These are phyloP conservation scores for Chalara sp. DNA, from an alignment of 2,329 filamentous ascomycete species.

Conservation along the genomic window DNA sequence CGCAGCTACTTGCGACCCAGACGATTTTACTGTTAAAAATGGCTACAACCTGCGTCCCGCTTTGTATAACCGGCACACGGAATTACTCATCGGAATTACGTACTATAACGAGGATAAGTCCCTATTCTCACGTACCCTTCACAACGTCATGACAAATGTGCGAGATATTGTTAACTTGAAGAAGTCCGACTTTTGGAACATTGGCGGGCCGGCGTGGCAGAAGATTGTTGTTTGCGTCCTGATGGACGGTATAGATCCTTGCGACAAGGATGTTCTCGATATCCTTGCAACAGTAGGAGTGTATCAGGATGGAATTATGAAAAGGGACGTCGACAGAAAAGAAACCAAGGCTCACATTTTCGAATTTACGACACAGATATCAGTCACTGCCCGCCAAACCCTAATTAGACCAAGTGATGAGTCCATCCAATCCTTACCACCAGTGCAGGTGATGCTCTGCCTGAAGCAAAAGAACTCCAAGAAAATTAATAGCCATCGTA, in stretches of 20 bases:
- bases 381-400: neutral
- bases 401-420: neutral
- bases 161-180: conserved; percentile 62
- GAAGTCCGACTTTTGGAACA: conserved; percentile 48
- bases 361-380: conserved; percentile 62
- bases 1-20: conserved; percentile 64
- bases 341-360: conserved; percentile 68
- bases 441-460: conserved; percentile 19
- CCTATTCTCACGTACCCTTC: conserved; percentile 60
- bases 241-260: conserved; percentile 63
- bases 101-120: conserved; percentile 73
- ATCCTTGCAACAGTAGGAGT: conserved; percentile 59
- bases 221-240: conserved; percentile 68
- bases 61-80: conserved; percentile 61
- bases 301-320: conserved; percentile 64
- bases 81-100: conserved; percentile 66
- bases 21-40: conserved; percentile 52
- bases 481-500: conserved; percentile 20
- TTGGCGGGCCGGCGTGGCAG: conserved; percentile 68
- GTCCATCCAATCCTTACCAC: neutral
- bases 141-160: conserved; percentile 65
- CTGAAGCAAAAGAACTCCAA: conserved; percentile 20
- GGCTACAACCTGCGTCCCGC: conserved; percentile 63
- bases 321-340: conserved; percentile 63
- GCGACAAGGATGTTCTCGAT: conserved; percentile 57